Conservation (phyloP, 2,329 filamentous ascomycete genomes). For the Chaetomium sp. region DNA sequence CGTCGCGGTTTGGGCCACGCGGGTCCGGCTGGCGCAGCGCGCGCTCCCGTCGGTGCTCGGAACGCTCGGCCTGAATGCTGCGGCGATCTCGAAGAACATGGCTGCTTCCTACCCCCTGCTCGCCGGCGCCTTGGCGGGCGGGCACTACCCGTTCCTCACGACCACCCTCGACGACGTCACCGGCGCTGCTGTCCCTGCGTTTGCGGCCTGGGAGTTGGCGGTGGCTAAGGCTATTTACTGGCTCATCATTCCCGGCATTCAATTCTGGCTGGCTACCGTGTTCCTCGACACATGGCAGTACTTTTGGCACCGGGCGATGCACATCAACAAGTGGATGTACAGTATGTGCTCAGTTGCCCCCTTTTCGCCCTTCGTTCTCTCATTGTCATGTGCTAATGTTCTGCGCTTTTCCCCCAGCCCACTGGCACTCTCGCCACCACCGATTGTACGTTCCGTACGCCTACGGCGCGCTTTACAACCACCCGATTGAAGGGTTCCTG, state of each 20-base stretch:
- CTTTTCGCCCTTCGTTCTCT: conserved; percentile 3
- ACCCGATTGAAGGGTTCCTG: conserved; percentile 88
- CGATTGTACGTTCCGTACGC: conserved; percentile 96
- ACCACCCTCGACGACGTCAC: conserved; percentile 50
- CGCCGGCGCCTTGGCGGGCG: conserved; percentile 70
- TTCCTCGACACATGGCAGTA: conserved; percentile 97
- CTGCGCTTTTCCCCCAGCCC: conserved; percentile 43
- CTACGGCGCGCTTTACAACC: conserved; percentile 94
- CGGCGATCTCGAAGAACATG: conserved; percentile 68
- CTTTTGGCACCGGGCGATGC: conserved; percentile 93
- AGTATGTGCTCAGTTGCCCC: conserved; percentile 49
- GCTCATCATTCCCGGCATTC: conserved; percentile 65
- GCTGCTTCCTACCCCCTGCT: conserved; percentile 64
- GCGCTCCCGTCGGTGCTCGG: conserved; percentile 67
- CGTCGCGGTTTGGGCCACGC: conserved; percentile 80
- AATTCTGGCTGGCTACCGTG: conserved; percentile 67
- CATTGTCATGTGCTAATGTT: conserved; percentile 30
- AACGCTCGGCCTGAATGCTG: conserved; percentile 68
- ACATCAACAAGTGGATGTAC: conserved; percentile 96
- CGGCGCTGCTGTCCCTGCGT: conserved; percentile 55
- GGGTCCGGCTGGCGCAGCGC: conserved; percentile 71
- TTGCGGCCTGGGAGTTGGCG: conserved; percentile 75
- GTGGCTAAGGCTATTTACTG: conserved; percentile 75
- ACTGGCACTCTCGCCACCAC: conserved; percentile 92
- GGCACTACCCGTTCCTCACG: conserved; percentile 67